phyloP scores from a whole-genome alignment of 108 stramenopile genomes.

The Mayamaea pseudoterrestris region DNA sequence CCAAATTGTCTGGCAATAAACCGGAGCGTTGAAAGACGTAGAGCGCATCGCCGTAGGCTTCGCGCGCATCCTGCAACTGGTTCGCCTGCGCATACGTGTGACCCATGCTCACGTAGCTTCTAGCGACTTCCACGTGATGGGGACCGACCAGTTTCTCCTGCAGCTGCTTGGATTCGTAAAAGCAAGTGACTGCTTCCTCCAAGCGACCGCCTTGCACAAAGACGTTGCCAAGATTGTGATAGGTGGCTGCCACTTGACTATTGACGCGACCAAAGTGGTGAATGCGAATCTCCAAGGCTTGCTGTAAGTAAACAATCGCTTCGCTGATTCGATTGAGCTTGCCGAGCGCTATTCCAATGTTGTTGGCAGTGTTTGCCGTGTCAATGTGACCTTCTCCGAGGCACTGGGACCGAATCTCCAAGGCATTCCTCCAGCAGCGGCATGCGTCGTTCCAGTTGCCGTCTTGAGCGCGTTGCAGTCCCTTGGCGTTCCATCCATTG shows the following conservation, averaged over 20 bases:
- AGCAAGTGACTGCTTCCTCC: slow-evolving; percentile 8
- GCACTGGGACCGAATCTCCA: slow-evolving; percentile 8
- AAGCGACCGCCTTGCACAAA: slow-evolving; percentile 15
- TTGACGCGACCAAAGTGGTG: neutral
- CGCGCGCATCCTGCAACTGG: slow-evolving; percentile 4
- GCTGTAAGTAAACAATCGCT: slow-evolving; percentile 15
- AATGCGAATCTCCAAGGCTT: slow-evolving; percentile 12
- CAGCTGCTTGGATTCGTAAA: slow-evolving; percentile 13
- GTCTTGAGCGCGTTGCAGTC: slow-evolving; percentile 6
- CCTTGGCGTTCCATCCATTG: slow-evolving; percentile 13
- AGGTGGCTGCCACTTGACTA: slow-evolving; percentile 10
- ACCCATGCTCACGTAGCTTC: slow-evolving; percentile 12
- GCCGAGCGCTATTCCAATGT: slow-evolving; percentile 33
- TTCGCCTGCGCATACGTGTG: slow-evolving; percentile 7
- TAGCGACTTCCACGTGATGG: slow-evolving; percentile 6
- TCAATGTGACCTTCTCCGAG: slow-evolving; percentile 15
- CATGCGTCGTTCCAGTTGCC: slow-evolving; percentile 10
- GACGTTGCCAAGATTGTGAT: slow-evolving; percentile 43
- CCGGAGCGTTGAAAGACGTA: slow-evolving; percentile 5
- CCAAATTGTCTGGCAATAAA: too few relatives aligned
- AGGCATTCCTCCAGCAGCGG: slow-evolving; percentile 5
- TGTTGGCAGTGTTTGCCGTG: slow-evolving; percentile 33
- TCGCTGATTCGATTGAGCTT: slow-evolving; percentile 12
- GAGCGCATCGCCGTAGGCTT: slow-evolving; percentile 17
- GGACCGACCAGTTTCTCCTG: neutral